These are phyloP conservation scores for Cyberlindnera xylosilytica DNA, from an alignment of 805 yeast genomes.

Conservation along the genomic window DNA sequence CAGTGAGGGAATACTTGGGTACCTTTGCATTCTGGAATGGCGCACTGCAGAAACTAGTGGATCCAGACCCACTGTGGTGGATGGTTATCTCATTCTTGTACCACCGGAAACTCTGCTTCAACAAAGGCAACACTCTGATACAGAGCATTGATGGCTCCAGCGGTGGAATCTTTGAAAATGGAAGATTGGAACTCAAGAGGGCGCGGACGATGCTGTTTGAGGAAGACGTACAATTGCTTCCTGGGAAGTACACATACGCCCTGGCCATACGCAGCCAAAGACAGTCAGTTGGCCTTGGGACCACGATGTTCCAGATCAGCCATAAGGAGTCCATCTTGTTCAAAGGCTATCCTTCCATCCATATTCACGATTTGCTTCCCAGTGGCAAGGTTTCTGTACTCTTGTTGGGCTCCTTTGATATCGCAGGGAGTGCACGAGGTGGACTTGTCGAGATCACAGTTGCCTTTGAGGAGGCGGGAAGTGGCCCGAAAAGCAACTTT, in stretches of 20 bases:
- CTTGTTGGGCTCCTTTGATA: too few species aligned
- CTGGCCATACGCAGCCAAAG: conserved; percentile 15
- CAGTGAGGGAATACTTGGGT: conserved; percentile 1
- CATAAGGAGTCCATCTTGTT: not conserved
- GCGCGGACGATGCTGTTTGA: conserved; percentile 12
- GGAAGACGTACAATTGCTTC: conserved; percentile 9
- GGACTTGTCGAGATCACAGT: too few species aligned
- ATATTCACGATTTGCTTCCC: conserved; percentile 57
- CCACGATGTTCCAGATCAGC: conserved; percentile 31
- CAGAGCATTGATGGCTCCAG: conserved; percentile 1
- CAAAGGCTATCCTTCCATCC: conserved; percentile 46
- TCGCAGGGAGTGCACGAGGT: too few species aligned
- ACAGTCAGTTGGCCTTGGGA: conserved; percentile 44
- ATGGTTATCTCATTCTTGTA: conserved; percentile 47
- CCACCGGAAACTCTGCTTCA: conserved; percentile 51
- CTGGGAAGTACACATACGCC: conserved; percentile 23
- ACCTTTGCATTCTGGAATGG: conserved; percentile 33
- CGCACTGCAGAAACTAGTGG: conserved; percentile 33
- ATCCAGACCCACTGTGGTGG: conserved; percentile 39
- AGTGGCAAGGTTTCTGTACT: conserved; percentile 46
- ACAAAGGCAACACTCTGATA: not conserved
- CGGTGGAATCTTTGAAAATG: not conserved
- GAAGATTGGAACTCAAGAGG: not conserved
- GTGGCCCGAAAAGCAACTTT: conserved; percentile 50
- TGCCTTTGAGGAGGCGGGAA: conserved; percentile 52